A percentile compares a stretch with the other conserved stretches of the same genome.
phyloP scores from a whole-genome alignment of 1,284 basidiomycete species.

The Cryptococcus amylolentus region DNA sequence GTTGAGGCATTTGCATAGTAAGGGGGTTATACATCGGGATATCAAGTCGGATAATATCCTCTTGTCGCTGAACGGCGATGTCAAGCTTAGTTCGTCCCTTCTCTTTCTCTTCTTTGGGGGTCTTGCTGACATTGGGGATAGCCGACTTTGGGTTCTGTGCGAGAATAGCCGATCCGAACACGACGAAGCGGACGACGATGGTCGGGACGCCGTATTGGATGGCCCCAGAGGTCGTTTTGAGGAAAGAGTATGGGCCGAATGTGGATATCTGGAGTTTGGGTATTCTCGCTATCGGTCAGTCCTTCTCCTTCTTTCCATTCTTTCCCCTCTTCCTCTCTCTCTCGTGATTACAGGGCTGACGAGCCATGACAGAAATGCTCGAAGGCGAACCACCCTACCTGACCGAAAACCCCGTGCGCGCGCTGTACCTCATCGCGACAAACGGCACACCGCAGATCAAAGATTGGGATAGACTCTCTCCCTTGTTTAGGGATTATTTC shows the following conservation, averaged over 20 bases:
- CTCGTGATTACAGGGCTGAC: constrained; percentile 7
- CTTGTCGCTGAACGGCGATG: constrained; percentile 85
- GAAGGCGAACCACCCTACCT: constrained; percentile 98
- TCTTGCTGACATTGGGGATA: constrained; percentile 41
- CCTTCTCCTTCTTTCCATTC: background rate
- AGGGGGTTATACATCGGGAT: constrained; percentile 94
- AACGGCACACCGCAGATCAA: constrained; percentile 97
- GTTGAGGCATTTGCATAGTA: constrained; percentile 84
- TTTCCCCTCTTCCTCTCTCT: background rate
- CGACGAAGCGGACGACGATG: constrained; percentile 98
- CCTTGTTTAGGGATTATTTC: constrained; percentile 88
- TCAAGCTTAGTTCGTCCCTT: constrained; percentile 75
- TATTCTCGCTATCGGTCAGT: constrained; percentile 94
- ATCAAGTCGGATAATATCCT: constrained; percentile 98
- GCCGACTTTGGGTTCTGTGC: constrained; percentile 99
- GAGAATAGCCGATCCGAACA: constrained; percentile 83
- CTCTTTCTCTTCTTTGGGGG: background rate
- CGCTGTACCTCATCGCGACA: constrained; percentile 93
- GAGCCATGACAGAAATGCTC: constrained; percentile 76
- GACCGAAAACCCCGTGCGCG: constrained; percentile 93
- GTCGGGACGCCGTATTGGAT: constrained; percentile 99
- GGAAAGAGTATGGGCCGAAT: constrained; percentile 98
- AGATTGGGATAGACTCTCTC: constrained; percentile 84
- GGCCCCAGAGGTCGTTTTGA: constrained; percentile 97
- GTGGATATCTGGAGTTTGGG: constrained; percentile 98